Evolutionary conservation across 148 eudicot genomes (phyloP).

Genomic region (Pharnaceum exiguum): DNA sequence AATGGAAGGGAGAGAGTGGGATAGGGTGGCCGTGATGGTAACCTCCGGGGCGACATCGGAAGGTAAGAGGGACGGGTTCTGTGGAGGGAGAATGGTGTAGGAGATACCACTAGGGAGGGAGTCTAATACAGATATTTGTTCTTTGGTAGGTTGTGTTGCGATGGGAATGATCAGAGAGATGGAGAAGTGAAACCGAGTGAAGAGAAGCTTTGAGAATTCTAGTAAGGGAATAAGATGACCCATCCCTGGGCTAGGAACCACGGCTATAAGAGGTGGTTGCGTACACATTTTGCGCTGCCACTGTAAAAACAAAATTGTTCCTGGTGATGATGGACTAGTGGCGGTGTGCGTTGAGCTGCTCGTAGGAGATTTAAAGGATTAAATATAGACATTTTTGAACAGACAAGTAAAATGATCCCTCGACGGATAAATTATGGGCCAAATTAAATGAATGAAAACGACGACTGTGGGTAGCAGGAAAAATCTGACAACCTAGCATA

Average conservation of each 20-base stretch:
- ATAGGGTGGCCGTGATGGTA: constrained; percentile 12
- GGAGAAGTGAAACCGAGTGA: constrained; percentile 12
- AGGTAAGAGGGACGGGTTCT: constrained; percentile 23
- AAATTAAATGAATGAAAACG: too few species aligned
- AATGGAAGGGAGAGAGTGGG: constrained; percentile 20
- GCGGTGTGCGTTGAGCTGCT: too few species aligned
- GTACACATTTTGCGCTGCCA: too few species aligned
- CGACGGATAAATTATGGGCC: too few species aligned
- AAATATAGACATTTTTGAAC: too few species aligned
- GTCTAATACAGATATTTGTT: constrained; percentile 19
- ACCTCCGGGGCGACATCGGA: constrained; percentile 12
- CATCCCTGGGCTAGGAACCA: constrained; percentile 29
- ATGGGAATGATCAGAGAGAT: constrained; percentile 27
- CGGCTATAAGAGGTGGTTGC: constrained; percentile 19
- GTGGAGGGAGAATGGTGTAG: constrained; percentile 28
- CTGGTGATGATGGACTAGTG: too few species aligned
- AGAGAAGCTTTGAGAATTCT: constrained; percentile 29
- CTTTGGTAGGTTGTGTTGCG: constrained; percentile 10
- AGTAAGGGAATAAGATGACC: constrained; percentile 40
- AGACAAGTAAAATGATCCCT: too few species aligned
- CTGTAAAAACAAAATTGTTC: too few species aligned
- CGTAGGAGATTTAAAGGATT: too few species aligned
- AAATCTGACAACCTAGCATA: too few species aligned
- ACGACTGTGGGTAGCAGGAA: too few species aligned
- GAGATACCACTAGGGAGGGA: constrained; percentile 22